These are phyloP conservation scores for Gossypium gossypioides DNA, from an alignment of 441 rosid species.

Conservation along the genomic window DNA sequence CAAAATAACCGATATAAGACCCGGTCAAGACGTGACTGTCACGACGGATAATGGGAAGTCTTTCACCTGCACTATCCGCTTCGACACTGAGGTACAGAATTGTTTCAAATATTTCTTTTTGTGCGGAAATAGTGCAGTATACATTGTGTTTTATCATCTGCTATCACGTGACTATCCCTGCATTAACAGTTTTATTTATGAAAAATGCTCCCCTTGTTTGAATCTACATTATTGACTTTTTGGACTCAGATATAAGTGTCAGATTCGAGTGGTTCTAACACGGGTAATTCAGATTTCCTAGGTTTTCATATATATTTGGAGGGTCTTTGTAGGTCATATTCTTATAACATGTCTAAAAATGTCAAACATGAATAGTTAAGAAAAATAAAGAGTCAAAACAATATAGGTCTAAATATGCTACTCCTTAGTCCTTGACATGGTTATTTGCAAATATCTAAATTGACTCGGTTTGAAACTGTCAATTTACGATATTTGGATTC, in stretches of 20 bases:
- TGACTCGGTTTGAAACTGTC: too few species aligned
- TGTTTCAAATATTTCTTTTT: not conserved
- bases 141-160: not conserved
- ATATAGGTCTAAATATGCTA: not conserved
- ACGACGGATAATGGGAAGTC: conserved; percentile 76
- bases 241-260: too few species aligned
- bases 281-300: too few species aligned
- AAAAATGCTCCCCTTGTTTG: not conserved
- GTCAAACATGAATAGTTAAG: too few species aligned
- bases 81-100: conserved; percentile 79
- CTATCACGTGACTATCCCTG: not conserved
- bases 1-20: conserved; percentile 60
- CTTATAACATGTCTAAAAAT: too few species aligned
- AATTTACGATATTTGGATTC: too few species aligned
- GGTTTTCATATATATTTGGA: too few species aligned
- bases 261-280: too few species aligned
- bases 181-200: not conserved
- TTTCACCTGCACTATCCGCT: conserved; percentile 81
- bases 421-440: not conserved
- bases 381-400: too few species aligned
- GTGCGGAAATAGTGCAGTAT: not conserved
- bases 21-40: conserved; percentile 92
- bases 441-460: not conserved
- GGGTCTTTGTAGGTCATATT: too few species aligned
- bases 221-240: too few species aligned